Base-by-base conservation (phyloP, 139 green algal species). In the Pleodorina starrii region DNA sequence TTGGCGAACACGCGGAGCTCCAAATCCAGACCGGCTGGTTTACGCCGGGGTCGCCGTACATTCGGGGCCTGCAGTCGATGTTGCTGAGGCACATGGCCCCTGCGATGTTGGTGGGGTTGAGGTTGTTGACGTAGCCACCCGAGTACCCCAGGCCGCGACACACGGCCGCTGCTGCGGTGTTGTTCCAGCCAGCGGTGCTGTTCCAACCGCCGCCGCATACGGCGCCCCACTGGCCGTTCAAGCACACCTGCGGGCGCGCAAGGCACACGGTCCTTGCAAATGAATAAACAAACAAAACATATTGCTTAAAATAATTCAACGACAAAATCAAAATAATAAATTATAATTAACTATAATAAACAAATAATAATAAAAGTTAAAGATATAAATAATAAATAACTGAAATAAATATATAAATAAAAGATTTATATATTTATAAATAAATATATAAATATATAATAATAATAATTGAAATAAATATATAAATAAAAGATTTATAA, bases 51-150 rank as follows among this genome's bases (percentile, higher is more conserved):
- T 42, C 72, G 40, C 72, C 72, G 27, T 80, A 80, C 72, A 80
- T 23, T 11, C 29, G 1, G 12, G 72, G 72, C 35, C 72, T n/a
- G 72, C 72, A 80, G 42, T 80, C 59, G 44, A 80, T 42, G 42
- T 36, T 59, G 72, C 43, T 66, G 27, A 11, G 1, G 75, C 75
- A 63, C 44, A 83, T 17, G 9, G 43, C 46, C 12, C 44, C 46
- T 0, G 46, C 7, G 14, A 14, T 27, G 36, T 23, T 36, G 17
- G 2, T 6, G 17, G 29, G 27, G 9, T n/a, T n/a, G 23, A 84
- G 5, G 32, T 84, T 84, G 35, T 84, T 84, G 21, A 84, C 35
- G 77, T 84, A 84, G 50, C 77, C 69, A 25, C 69, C 32, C 1
- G 50, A 46, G 51, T 84, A 84, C 14, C 77, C 77, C 16, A 84